Evolutionary conservation across 2,329 filamentous ascomycete species (phyloP).

Genomic region (Exophiala viscosa): DNA sequence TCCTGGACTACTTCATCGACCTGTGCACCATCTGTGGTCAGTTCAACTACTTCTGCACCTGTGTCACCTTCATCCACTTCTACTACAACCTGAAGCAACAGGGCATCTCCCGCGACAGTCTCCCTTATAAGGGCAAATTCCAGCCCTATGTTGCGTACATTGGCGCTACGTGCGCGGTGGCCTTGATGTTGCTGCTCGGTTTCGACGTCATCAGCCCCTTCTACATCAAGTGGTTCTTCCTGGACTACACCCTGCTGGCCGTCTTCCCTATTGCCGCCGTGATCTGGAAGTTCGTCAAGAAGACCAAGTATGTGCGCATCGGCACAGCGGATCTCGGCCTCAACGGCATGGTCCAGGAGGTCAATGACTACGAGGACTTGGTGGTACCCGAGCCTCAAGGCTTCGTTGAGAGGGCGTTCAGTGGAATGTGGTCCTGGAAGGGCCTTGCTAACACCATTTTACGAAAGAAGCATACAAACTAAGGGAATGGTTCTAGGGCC

Average conservation of each 20-base stretch:
- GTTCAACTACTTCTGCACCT: slow-evolving; percentile 51
- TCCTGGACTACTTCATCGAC: slow-evolving; percentile 47
- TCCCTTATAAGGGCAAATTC: slow-evolving; percentile 65
- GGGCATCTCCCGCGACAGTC: slow-evolving; percentile 59
- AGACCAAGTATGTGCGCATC: slow-evolving; percentile 53
- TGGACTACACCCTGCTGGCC: slow-evolving; percentile 64
- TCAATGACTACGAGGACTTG: slow-evolving; percentile 30
- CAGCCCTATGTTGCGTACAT: slow-evolving; percentile 54
- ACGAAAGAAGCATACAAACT: not conserved
- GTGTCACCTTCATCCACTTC: slow-evolving; percentile 67
- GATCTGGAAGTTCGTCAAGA: slow-evolving; percentile 64
- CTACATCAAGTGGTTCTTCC: slow-evolving; percentile 64
- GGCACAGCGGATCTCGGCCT: slow-evolving; percentile 55
- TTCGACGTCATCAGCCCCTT: slow-evolving; percentile 66
- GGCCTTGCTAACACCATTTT: not conserved
- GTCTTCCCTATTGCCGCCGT: slow-evolving; percentile 63
- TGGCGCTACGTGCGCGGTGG: not conserved
- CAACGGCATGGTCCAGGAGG: slow-evolving; percentile 27
- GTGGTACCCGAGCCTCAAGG: not conserved
- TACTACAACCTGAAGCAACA: slow-evolving; percentile 63
- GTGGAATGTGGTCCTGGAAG: not conserved
- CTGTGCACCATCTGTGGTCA: slow-evolving; percentile 32
- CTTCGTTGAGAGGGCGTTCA: not conserved
- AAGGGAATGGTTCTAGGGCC: too few relatives aligned
- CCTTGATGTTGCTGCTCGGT: slow-evolving; percentile 45